These are phyloP conservation scores for Rubroshorea leprosula DNA, from an alignment of 345 rosid species.

Conservation along the genomic window DNA sequence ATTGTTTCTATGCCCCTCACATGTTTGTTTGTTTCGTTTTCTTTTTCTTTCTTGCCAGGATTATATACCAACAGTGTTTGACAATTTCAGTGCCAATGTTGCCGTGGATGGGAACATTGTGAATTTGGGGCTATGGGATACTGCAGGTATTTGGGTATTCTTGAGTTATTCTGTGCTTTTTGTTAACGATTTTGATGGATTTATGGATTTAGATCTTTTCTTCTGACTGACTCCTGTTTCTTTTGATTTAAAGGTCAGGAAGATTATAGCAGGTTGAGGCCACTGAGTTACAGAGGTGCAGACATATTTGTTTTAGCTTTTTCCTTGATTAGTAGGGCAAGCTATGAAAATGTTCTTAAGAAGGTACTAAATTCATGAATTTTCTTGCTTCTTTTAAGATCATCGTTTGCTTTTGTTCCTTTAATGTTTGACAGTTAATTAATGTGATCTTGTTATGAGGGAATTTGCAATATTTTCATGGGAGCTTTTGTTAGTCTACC, in stretches of 20 bases:
- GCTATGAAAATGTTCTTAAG: conserved; percentile 94
- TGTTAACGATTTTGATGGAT: conserved; percentile 8
- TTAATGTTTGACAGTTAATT: no score
- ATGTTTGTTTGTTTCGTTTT: conserved; percentile 4
- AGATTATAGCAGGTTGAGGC: conserved; percentile 96
- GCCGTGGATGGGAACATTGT: conserved; percentile 89
- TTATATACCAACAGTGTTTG: conserved; percentile 95
- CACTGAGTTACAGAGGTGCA: conserved; percentile 97
- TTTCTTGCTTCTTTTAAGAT: neutral
- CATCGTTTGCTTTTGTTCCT: no score
- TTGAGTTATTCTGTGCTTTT: conserved; percentile 1
- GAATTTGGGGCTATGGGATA: conserved; percentile 95
- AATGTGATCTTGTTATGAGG: no score
- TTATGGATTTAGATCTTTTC: neutral
- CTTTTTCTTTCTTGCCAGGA: conserved; percentile 47
- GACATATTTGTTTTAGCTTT: conserved; percentile 90
- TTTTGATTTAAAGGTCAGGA: conserved; percentile 67
- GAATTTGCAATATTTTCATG: conserved; percentile 10
- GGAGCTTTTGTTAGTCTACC: conserved; percentile 1
- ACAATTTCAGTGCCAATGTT: conserved; percentile 97
- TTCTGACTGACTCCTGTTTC: conserved; percentile 9
- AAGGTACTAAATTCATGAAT: conserved; percentile 71
- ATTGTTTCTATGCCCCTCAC: no score
- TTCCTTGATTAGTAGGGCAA: conserved; percentile 88
- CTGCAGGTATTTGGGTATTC: conserved; percentile 63